These are phyloP conservation scores for Xylaria nigripes DNA, from an alignment of 495 filamentous ascomycete genomes.

Conservation along the genomic window DNA sequence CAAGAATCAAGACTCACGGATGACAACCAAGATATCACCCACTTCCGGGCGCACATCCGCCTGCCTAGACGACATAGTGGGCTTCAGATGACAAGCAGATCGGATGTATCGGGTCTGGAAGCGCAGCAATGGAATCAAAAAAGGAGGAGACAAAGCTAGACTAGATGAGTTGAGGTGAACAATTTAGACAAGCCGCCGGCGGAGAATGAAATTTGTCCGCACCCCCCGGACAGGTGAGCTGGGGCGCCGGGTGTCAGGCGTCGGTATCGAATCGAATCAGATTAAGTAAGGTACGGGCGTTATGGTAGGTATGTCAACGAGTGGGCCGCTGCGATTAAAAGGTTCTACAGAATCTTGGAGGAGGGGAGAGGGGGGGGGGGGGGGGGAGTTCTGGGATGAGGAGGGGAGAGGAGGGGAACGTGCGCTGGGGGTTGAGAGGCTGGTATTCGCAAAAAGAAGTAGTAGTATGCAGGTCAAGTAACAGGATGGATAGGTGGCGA, in stretches of 20 bases:
- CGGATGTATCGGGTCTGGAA: neutral
- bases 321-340: conserved; percentile 7
- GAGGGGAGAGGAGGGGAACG: neutral
- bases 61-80: conserved; percentile 39
- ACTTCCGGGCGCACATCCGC: conserved; percentile 44
- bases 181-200: conserved; percentile 1
- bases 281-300: neutral
- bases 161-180: neutral
- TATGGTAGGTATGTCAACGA: conserved; percentile 1
- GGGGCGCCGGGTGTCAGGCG: neutral
- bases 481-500: neutral
- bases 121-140: neutral
- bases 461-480: neutral
- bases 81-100: conserved; percentile 3
- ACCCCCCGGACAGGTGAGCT: conserved; percentile 3
- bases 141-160: neutral
- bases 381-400: too few species aligned
- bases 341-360: neutral
- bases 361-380: neutral
- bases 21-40: conserved; percentile 64
- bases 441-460: neutral
- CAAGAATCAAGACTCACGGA: conserved; percentile 54
- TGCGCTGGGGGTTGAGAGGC: neutral
- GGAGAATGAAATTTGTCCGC: conserved; percentile 3
- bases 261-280: neutral